A percentile compares a stretch with the other conserved stretches of the same genome.
phyloP scores from a whole-genome alignment of 441 rosid species.

The Arabidopsis hybrid region DNA sequence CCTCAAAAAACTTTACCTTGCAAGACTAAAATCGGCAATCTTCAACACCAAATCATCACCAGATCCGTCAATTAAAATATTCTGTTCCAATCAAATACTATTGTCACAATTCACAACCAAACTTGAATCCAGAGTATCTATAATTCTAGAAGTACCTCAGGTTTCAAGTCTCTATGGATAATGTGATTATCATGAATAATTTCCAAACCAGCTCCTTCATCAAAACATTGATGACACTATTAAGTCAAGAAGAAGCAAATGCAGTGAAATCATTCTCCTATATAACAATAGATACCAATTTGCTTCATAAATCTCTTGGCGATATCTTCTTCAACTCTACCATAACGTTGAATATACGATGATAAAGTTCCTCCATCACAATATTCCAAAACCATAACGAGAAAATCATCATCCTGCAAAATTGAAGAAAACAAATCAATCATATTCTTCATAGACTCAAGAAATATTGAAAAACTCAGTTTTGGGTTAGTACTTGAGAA shows the following conservation, averaged over 20 bases:
- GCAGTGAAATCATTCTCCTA: not conserved
- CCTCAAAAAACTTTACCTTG: slow-evolving; percentile 50
- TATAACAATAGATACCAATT: slow-evolving; percentile 48
- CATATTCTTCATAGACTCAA: no score
- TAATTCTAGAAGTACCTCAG: slow-evolving; percentile 51
- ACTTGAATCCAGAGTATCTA: not conserved
- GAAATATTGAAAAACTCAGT: not conserved
- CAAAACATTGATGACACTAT: not conserved
- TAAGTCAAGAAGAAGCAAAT: not conserved
- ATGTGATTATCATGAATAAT: slow-evolving; percentile 58
- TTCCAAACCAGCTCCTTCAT: slow-evolving; percentile 68
- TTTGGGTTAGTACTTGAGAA: slow-evolving; percentile 50
- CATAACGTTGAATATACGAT: slow-evolving; percentile 53
- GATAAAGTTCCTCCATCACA: slow-evolving; percentile 64
- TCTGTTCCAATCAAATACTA: slow-evolving; percentile 50
- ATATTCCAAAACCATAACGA: slow-evolving; percentile 61
- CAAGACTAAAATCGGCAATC: slow-evolving; percentile 78
- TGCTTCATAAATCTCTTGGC: slow-evolving; percentile 68
- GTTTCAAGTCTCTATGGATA: slow-evolving; percentile 72
- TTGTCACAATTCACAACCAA: not conserved
- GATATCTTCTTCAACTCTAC: slow-evolving; percentile 57
- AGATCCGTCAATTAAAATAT: slow-evolving; percentile 59
- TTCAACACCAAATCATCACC: slow-evolving; percentile 57
- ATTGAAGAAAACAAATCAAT: not conserved
- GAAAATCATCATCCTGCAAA: slow-evolving; percentile 46